Percentiles rank a stretch among this genome's conserved stretches.
Conservation (phyloP, 108 stramenopile genomes). For the Phaeodactylum tricornutum region DNA sequence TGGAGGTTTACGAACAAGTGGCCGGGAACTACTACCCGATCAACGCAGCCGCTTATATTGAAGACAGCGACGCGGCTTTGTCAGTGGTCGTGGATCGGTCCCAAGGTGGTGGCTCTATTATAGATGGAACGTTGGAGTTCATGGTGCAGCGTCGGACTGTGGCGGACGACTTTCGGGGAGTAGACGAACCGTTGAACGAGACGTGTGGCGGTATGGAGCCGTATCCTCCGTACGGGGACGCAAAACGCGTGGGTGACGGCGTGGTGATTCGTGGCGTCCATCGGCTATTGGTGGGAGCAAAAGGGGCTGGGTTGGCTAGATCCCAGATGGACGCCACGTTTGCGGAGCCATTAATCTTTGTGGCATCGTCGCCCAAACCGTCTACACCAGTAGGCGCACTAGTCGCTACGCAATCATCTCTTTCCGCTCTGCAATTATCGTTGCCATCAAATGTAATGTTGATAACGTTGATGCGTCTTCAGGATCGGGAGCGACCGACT, state of each 20-base stretch:
- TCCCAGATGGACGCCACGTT: constrained; percentile 68
- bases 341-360: constrained; percentile 61
- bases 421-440: constrained; percentile 19
- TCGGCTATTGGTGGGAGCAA: constrained; percentile 52
- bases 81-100: constrained; percentile 79
- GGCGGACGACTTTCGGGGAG: constrained; percentile 62
- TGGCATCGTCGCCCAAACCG: constrained; percentile 23
- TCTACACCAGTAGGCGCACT: not conserved
- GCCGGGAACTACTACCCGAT: constrained; percentile 96
- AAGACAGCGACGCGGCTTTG: constrained; percentile 53
- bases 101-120: constrained; percentile 82
- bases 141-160: constrained; percentile 90
- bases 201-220: constrained; percentile 65
- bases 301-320: constrained; percentile 48
- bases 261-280: constrained; percentile 80
- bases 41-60: constrained; percentile 82
- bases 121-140: constrained; percentile 78
- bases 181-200: constrained; percentile 76
- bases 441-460: constrained; percentile 65
- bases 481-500: constrained; percentile 4
- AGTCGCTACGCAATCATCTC: constrained; percentile 4
- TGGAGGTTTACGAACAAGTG: constrained; percentile 77
- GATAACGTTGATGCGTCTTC: constrained; percentile 34
- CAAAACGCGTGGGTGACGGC: constrained; percentile 69
- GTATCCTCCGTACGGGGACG: constrained; percentile 76